These are phyloP conservation scores for Pyrenophora teres DNA, from an alignment of 2,329 filamentous ascomycete species.

Conservation along the genomic window DNA sequence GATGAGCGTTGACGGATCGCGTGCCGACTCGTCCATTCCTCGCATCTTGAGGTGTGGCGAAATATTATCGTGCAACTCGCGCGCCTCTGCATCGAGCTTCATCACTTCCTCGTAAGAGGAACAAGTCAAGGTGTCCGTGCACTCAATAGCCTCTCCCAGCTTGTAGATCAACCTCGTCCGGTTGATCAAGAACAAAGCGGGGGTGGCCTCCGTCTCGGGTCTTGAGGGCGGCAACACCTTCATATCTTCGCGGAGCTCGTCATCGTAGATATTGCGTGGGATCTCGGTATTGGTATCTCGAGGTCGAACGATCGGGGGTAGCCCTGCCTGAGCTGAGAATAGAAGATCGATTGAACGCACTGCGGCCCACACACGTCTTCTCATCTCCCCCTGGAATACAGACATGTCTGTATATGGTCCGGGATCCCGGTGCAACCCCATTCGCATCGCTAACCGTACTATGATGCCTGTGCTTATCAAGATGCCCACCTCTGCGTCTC, in stretches of 20 bases:
- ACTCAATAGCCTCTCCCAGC: slow-evolving; percentile 73
- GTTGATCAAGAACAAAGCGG: slow-evolving; percentile 77
- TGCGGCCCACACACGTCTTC: slow-evolving; percentile 66
- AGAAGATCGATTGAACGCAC: slow-evolving; percentile 75
- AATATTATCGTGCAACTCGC: slow-evolving; percentile 65
- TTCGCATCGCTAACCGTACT: slow-evolving; percentile 67
- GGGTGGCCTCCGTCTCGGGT: slow-evolving; percentile 72
- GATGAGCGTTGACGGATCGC: slow-evolving; percentile 70
- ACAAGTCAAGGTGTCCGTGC: slow-evolving; percentile 64
- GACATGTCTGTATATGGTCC: slow-evolving; percentile 73
- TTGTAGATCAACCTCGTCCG: slow-evolving; percentile 71
- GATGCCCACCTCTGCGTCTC: slow-evolving; percentile 73
- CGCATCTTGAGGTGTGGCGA: slow-evolving; percentile 80
- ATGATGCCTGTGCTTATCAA: slow-evolving; percentile 65
- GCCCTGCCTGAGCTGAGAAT: slow-evolving; percentile 73
- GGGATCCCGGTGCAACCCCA: slow-evolving; percentile 79
- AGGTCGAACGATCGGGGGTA: slow-evolving; percentile 70
- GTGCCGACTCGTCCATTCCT: slow-evolving; percentile 71
- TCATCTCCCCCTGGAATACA: slow-evolving; percentile 76
- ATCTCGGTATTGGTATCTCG: slow-evolving; percentile 76
- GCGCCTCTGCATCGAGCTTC: slow-evolving; percentile 62
- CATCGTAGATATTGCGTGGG: slow-evolving; percentile 79
- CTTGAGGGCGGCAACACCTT: slow-evolving; percentile 70
- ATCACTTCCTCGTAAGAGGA: slow-evolving; percentile 66
- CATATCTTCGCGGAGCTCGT: slow-evolving; percentile 73